Evolutionary conservation across 176 grass and related monocot genomes (phyloP), one percentile per base, ranked within the genome.

Genomic region (Bromus sterilis): DNA sequence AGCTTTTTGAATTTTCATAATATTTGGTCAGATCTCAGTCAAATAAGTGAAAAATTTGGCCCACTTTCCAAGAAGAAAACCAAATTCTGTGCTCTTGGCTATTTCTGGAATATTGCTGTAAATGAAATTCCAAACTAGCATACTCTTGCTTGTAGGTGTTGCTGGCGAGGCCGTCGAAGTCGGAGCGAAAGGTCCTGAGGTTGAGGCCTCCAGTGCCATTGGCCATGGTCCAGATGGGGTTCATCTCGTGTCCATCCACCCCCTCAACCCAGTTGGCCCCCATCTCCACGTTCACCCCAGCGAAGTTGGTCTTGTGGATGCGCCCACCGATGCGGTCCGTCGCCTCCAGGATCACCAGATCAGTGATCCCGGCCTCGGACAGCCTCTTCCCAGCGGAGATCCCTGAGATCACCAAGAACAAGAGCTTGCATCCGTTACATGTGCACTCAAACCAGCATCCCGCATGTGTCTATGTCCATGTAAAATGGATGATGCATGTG

Each of bases 201-300:
- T 66, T 43, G 74, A 92, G 82, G 13, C 61, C 53, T 21, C 53
- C 61, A 5, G 75, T 20, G 8, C 76, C 31, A 4, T 92, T 86
- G 11, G 67, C 87, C 51, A 93, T 87, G 13, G n/a, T 23, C 90
- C 90, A 93, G 23, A 93, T 89, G 44, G 90, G 90, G 15, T 92
- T 92, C 31, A 80, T 16, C 40, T 81, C 11, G 8, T 40, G 5
- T 2, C 87, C 90, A 4, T 84, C 78, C 20, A 89, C 84, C 0
- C 90, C 90, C 56, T 89, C 90, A 33, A 94, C 80, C 92, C 92
- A 94, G 53, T 91, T 94, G 2, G 87, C 93, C 0, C 93, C 89
- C 16, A 85, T 46, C 87, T 94, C 93, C 5, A 94, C 60, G 76
- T 89, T 87, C 13, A 87, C 4, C 4, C 84, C 93, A 1, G 84